Conservation (phyloP, 441 rosid genomes). For the Euphorbia corollata region DNA sequence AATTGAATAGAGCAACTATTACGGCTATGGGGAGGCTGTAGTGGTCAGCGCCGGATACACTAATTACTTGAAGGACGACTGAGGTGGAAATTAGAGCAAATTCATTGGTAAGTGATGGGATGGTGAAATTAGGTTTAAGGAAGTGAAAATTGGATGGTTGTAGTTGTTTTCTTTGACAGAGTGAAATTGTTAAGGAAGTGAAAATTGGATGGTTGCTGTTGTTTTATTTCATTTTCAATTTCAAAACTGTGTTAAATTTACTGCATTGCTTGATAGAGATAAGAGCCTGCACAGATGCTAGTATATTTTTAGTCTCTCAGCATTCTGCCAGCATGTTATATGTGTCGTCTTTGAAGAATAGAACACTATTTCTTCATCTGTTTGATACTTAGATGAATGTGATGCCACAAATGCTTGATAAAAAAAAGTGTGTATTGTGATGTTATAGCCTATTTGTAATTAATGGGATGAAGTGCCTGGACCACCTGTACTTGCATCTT, state of each 20-base stretch:
- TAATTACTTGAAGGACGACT: slow-evolving; percentile 43
- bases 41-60: slow-evolving; percentile 50
- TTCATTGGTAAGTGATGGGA: too few relatives aligned
- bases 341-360: neutral
- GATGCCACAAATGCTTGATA: neutral
- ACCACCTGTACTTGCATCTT: neutral
- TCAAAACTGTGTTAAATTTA: neutral
- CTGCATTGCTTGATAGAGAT: neutral
- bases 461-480: neutral
- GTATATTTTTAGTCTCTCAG: neutral
- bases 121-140: too few relatives aligned
- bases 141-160: too few relatives aligned
- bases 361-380: neutral
- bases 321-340: neutral
- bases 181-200: too few relatives aligned
- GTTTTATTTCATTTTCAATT: neutral
- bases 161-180: too few relatives aligned
- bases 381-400: neutral
- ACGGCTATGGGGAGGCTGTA: slow-evolving; percentile 67
- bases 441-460: too few relatives aligned
- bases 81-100: slow-evolving; percentile 18
- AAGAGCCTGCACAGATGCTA: neutral
- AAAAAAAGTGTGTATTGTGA: neutral
- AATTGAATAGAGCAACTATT: slow-evolving; percentile 62
- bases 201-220: too few relatives aligned